Evolutionary conservation across 345 rosid species (phyloP).

Genomic region (Euphorbia tirucalli): DNA sequence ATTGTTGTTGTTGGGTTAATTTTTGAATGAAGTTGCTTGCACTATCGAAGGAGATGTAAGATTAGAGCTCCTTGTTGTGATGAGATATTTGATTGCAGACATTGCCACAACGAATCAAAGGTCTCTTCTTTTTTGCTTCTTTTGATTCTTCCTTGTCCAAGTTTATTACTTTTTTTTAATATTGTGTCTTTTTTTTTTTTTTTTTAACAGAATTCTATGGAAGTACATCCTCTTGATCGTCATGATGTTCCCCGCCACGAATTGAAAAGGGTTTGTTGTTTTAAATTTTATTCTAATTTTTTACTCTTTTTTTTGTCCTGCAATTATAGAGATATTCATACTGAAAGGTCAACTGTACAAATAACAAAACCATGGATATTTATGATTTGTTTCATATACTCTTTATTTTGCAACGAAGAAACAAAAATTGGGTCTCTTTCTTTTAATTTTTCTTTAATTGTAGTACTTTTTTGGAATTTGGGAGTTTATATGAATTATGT

Average conservation of each 20-base stretch:
- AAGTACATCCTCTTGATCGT: conserved; percentile 34
- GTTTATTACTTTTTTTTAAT: not conserved
- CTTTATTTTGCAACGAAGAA: too few species aligned
- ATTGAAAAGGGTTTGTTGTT: conserved; percentile 35
- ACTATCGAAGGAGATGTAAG: conserved; percentile 81
- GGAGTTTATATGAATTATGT: too few species aligned
- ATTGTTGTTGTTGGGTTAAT: not conserved
- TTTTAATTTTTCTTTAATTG: not conserved
- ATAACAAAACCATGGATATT: not conserved
- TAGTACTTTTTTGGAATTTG: too few species aligned
- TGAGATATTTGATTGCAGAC: conserved; percentile 79
- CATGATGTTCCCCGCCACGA: conserved; percentile 56
- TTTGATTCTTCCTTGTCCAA: not conserved
- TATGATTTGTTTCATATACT: not conserved
- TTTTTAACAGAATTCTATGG: conserved; percentile 33
- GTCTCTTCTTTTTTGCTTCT: conserved; percentile 35
- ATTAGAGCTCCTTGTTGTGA: conserved; percentile 83
- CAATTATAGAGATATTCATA: not conserved
- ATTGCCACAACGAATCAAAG: conserved; percentile 89
- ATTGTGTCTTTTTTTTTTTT: not conserved
- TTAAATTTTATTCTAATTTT: not conserved
- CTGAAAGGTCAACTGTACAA: not conserved
- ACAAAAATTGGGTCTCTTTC: too few species aligned
- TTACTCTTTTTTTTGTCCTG: not conserved
- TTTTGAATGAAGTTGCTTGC: conserved; percentile 56